Evolutionary conservation across 768 basidiomycete species (phyloP), one percentile per base, ranked within the genome.

Genomic region (Tulasnella sp.): DNA sequence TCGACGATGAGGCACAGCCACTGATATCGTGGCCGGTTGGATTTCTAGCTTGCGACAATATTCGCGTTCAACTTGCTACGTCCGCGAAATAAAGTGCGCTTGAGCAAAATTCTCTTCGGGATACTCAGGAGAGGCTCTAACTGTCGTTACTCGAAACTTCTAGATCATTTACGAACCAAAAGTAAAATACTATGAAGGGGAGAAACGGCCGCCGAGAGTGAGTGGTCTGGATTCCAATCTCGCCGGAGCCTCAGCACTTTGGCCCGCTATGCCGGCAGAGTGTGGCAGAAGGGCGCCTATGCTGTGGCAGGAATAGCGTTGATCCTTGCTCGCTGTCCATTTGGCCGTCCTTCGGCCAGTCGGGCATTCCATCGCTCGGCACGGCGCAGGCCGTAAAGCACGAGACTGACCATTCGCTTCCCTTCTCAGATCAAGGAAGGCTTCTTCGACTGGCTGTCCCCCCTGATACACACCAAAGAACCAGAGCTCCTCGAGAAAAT

Each of bases 81-180:
- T 50, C 97, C 97, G 18, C 91, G 92, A 83, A 97, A 98, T 89
- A 96, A 94, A 89, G 94, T 92, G 84, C 54, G 85, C 54, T 18
- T 8, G n/a, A 83, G 20, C 37, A 14, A 60, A 72, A 75, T 24
- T 64, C 1, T 14, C 64, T 79, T 31, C 69, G 48, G n/a, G 16
- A 40, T 81, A 40, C 3, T 28, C 46, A 58, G n/a, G 22, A 40
- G 44, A 16, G 42, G 3, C 12, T n/a, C 46, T 37, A 64, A 9
- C 74, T 0, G 22, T 40, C 28, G 16, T 46, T 18, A 46, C 18
- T 46, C 18, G 3, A 1, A 34, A 42, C 31, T 28, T 41, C 4
- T 60, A 95, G 95, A 90, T 95, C 81, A 91, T 96, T 80, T 97
- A 97, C 84, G 94, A 96, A 85, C 96, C 96, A 82, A 98, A 97